These are phyloP conservation scores for Tillandsia leiboldiana DNA, from an alignment of 176 grass and related monocot genomes.

Conservation along the genomic window DNA sequence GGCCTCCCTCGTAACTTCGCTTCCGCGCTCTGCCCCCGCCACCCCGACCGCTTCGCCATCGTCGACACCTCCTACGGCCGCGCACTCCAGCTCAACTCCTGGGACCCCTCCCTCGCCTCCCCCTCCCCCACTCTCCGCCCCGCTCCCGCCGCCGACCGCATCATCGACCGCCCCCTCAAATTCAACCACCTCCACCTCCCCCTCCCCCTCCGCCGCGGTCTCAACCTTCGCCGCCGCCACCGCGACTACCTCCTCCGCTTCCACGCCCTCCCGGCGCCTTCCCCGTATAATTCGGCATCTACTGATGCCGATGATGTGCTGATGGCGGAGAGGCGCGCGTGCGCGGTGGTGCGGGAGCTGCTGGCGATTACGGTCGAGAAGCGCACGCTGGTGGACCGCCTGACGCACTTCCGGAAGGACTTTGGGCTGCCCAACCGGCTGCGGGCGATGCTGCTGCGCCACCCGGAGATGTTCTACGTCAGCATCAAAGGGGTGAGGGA, in stretches of 20 bases:
- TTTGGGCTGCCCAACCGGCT: constrained; percentile 62
- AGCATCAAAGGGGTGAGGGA: constrained; percentile 70
- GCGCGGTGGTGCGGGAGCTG: constrained; percentile 53
- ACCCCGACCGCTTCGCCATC: constrained; percentile 37
- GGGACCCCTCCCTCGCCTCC: constrained; percentile 22
- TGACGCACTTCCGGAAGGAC: constrained; percentile 61
- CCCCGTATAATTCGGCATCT: constrained; percentile 17
- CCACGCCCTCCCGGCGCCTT: constrained; percentile 40
- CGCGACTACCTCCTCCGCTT: constrained; percentile 53
- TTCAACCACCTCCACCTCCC: constrained; percentile 55
- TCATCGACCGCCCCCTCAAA: constrained; percentile 46
- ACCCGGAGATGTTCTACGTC: constrained; percentile 79
- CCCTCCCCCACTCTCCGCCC: constrained; percentile 22
- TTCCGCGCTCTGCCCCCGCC: constrained; percentile 35
- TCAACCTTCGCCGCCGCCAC: constrained; percentile 52
- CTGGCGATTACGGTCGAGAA: constrained; percentile 72
- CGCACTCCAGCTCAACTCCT: constrained; percentile 31
- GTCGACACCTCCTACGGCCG: constrained; percentile 49
- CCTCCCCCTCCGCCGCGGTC: constrained; percentile 50
- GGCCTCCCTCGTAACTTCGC: constrained; percentile 61
- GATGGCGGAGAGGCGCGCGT: constrained; percentile 56
- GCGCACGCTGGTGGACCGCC: constrained; percentile 58
- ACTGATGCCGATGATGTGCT: constrained; percentile 12
- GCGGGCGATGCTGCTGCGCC: constrained; percentile 53
- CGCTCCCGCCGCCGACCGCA: constrained; percentile 4